phyloP scores from a whole-genome alignment of 208 protist species.

The Leishmania mexicana region DNA sequence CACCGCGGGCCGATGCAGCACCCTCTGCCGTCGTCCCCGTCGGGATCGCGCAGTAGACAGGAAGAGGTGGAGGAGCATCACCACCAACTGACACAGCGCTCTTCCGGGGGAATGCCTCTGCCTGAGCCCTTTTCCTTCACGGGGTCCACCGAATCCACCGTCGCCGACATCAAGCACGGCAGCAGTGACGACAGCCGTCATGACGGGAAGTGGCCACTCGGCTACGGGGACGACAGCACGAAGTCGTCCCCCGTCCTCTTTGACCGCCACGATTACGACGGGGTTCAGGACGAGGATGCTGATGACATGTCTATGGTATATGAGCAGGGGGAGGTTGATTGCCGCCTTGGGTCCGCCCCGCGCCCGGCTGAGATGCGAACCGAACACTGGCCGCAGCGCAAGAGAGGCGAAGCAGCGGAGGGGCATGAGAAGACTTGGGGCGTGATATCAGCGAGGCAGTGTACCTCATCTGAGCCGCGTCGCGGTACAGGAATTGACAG shows the following conservation, averaged over 20 bases:
- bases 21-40: slow-evolving; percentile 12
- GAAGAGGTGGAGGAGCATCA: slow-evolving; percentile 2
- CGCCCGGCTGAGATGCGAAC: background rate
- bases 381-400: background rate
- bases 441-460: background rate
- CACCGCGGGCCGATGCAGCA: slow-evolving; percentile 12
- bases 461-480: background rate
- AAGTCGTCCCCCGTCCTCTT: background rate
- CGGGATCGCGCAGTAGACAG: slow-evolving; percentile 1
- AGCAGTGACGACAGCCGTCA: background rate
- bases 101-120: slow-evolving; percentile 8
- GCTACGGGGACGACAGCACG: background rate
- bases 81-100: background rate
- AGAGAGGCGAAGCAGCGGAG: background rate
- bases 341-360: background rate
- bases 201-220: background rate
- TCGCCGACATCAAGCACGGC: background rate
- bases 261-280: background rate
- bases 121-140: slow-evolving; percentile 15
- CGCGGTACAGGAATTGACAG: background rate
- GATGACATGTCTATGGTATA: background rate
- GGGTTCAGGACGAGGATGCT: background rate
- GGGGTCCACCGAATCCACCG: background rate
- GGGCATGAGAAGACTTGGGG: no score
- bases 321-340: background rate